Percentiles rank a stretch among this genome's conserved stretches.
Conservation (phyloP, 768 basidiomycete genomes). For the Boletus vermiculosoides region DNA sequence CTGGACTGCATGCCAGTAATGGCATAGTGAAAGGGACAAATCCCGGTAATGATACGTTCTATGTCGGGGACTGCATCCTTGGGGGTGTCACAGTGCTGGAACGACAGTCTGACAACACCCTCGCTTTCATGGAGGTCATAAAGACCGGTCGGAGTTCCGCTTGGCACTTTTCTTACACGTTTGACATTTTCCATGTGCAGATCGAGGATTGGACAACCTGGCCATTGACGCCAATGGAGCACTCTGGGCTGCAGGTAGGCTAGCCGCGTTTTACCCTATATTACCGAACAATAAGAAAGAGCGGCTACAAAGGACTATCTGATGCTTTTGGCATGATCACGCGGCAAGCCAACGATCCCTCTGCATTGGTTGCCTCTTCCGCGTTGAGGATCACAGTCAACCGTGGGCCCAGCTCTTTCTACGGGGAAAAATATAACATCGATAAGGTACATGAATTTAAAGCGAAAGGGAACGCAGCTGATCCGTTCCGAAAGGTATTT, state of each 20-base stretch:
- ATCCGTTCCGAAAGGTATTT: conserved; percentile 47
- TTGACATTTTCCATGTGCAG: conserved; percentile 30
- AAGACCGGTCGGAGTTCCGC: conserved; percentile 42
- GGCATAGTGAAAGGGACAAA: conserved; percentile 52
- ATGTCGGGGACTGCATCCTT: conserved; percentile 47
- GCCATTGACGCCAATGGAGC: conserved; percentile 57
- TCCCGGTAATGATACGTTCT: conserved; percentile 56
- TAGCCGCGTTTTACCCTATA: background rate
- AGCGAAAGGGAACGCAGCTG: background rate
- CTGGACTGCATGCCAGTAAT: conserved; percentile 52
- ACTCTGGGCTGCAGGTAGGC: conserved; percentile 60
- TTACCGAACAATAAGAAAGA: background rate
- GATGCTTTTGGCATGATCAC: conserved; percentile 34
- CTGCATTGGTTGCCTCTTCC: conserved; percentile 43
- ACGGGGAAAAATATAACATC: conserved; percentile 57
- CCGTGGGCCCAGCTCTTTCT: conserved; percentile 48
- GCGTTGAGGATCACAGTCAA: conserved; percentile 56
- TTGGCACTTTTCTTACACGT: background rate
- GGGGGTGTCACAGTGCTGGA: conserved; percentile 56
- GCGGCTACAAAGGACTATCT: conserved; percentile 40
- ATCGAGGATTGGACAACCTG: conserved; percentile 58
- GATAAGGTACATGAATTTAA: conserved; percentile 45
- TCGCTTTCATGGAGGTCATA: conserved; percentile 54
- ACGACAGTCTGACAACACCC: conserved; percentile 54
- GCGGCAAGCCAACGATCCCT: conserved; percentile 45